A percentile compares a stretch with the other conserved stretches of the same genome.
Conservation (phyloP, 371 early-diverging fungal species). For the Apophysomyces elegans region DNA sequence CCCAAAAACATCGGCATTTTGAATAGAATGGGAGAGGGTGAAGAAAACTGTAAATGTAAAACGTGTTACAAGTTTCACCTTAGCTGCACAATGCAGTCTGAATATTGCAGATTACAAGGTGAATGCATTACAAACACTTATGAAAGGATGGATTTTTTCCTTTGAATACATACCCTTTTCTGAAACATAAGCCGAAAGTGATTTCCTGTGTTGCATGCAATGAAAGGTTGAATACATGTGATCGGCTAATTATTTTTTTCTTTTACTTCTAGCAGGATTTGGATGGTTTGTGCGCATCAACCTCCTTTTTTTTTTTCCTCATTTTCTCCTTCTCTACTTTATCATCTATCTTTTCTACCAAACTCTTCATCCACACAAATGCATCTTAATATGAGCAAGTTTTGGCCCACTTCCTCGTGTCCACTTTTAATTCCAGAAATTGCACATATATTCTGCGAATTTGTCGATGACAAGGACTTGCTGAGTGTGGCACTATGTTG, state of each 20-base stretch:
- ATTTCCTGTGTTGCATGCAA: no score
- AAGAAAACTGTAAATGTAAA: no score
- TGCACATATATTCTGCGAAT: constrained; percentile 36
- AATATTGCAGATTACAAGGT: no score
- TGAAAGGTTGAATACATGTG: neutral
- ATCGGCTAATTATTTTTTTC: neutral
- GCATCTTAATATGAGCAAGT: neutral
- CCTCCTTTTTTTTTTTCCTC: neutral
- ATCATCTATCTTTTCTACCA: neutral
- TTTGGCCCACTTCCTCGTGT: constrained; percentile 7
- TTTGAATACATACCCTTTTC: no score
- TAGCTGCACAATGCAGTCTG: no score
- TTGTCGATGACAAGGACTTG: constrained; percentile 38
- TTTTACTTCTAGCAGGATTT: neutral
- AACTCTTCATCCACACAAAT: neutral
- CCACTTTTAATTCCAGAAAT: constrained; percentile 50
- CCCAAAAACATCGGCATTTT: no score
- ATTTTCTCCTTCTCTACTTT: neutral
- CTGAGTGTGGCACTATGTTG: constrained; percentile 43
- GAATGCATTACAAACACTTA: no score
- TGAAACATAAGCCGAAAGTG: no score
- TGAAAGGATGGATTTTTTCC: no score
- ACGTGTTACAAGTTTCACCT: no score
- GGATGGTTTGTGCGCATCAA: constrained; percentile 1
- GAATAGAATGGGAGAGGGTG: no score